phyloP scores from a whole-genome alignment of 805 yeast genomes.

The Candida hispaniensis region DNA sequence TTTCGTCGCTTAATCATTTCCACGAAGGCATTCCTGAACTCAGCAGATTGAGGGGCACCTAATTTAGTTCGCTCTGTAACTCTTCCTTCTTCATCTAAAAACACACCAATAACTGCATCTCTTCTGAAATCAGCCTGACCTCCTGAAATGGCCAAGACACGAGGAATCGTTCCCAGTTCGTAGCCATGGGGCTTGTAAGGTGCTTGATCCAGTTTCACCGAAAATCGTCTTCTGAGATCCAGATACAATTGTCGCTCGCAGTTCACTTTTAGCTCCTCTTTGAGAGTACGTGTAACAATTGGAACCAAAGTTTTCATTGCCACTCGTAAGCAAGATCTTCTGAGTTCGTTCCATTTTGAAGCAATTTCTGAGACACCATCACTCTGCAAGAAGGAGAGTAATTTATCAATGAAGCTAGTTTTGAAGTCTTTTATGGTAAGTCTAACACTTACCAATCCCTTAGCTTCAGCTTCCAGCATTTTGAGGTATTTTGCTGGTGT shows the following conservation, averaged over 20 bases:
- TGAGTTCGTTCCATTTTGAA: conserved; percentile 67
- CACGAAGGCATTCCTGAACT: conserved; percentile 55
- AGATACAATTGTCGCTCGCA: conserved; percentile 62
- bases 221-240: conserved; percentile 59
- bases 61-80: conserved; percentile 68
- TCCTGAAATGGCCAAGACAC: conserved; percentile 67
- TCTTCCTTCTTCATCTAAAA: conserved; percentile 70
- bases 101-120: conserved; percentile 79
- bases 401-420: conserved; percentile 32
- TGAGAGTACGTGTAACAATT: conserved; percentile 60
- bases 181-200: conserved; percentile 77
- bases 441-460: conserved; percentile 59
- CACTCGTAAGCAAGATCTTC: conserved; percentile 53
- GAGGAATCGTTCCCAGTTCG: conserved; percentile 73
- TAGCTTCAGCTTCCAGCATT: conserved; percentile 83
- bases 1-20: conserved; percentile 49
- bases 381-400: conserved; percentile 28
- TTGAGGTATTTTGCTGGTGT: conserved; percentile 76
- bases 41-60: conserved; percentile 53
- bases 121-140: conserved; percentile 75
- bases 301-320: conserved; percentile 61
- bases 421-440: conserved; percentile 43
- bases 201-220: conserved; percentile 77
- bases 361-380: conserved; percentile 57
- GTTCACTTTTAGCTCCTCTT: conserved; percentile 67